Conservation (phyloP, 2,329 filamentous ascomycete species). For the Clarireedia paspali region DNA sequence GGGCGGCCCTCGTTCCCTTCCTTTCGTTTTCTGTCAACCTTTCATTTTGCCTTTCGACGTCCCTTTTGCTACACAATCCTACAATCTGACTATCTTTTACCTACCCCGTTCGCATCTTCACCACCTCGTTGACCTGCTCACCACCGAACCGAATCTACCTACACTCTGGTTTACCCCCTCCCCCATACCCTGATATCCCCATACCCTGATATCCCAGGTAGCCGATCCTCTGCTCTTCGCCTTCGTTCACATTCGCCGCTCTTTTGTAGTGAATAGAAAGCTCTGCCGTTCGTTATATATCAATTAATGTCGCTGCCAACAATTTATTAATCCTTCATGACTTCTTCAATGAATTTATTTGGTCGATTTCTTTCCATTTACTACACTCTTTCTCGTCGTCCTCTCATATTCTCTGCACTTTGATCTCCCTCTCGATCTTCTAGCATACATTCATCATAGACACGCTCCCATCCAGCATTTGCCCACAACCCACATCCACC, state of each 20-base stretch:
- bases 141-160: neutral
- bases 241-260: neutral
- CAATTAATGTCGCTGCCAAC: neutral
- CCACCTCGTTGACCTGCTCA: neutral
- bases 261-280: neutral
- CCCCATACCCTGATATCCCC: neutral
- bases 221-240: neutral
- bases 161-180: neutral
- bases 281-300: neutral
- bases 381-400: neutral
- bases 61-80: constrained; percentile 4
- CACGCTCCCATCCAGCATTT: neutral
- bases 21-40: neutral
- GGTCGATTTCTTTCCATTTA: constrained; percentile 13
- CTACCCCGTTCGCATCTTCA: neutral
- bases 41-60: neutral
- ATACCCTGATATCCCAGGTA: neutral
- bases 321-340: constrained; percentile 24
- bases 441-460: neutral
- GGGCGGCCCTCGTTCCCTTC: neutral
- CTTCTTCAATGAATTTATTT: constrained; percentile 8
- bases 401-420: neutral
- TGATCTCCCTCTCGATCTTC: too few species aligned
- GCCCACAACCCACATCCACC: neutral
- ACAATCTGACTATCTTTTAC: neutral